These are phyloP conservation scores for Nelumbo lutea DNA, from an alignment of 164 flowering plant species.

Conservation along the genomic window DNA sequence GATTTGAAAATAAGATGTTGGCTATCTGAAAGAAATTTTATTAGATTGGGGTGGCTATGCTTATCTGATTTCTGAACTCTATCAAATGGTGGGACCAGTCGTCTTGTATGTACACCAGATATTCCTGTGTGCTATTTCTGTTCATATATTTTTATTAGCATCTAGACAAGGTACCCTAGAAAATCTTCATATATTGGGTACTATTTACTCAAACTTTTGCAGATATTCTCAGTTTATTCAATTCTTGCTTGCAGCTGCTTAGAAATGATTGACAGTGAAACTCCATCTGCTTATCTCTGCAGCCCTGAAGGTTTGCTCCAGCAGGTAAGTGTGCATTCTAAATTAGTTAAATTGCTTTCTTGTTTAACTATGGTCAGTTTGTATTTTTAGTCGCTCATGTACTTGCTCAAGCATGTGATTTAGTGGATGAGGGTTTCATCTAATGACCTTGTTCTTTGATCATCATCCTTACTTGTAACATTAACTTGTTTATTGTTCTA, in stretches of 20 bases:
- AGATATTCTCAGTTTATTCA: slow-evolving; percentile 8
- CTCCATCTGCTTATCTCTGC: slow-evolving; percentile 36
- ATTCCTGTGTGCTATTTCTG: too few relatives aligned
- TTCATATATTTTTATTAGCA: too few relatives aligned
- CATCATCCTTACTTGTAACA: too few relatives aligned
- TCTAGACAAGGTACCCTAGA: too few relatives aligned
- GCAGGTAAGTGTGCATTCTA: slow-evolving; percentile 28
- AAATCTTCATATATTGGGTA: too few relatives aligned
- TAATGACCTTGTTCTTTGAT: background rate
- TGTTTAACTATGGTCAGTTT: background rate
- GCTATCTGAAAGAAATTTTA: background rate
- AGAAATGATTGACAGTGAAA: slow-evolving; percentile 51
- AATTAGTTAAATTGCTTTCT: slow-evolving; percentile 2
- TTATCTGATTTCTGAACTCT: background rate
- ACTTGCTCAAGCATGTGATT: background rate
- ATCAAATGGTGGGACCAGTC: background rate
- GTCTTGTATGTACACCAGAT: too few relatives aligned
- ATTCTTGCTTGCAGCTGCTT: slow-evolving; percentile 36
- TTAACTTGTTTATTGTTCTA: too few relatives aligned
- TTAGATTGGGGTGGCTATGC: background rate
- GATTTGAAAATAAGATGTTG: too few relatives aligned
- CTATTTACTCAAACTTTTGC: background rate
- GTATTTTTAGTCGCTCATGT: background rate
- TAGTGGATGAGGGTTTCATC: background rate
- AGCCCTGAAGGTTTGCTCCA: slow-evolving; percentile 54